Evolutionary conservation across 495 filamentous ascomycete genomes (phyloP).

Genomic region (Halenospora varia): DNA sequence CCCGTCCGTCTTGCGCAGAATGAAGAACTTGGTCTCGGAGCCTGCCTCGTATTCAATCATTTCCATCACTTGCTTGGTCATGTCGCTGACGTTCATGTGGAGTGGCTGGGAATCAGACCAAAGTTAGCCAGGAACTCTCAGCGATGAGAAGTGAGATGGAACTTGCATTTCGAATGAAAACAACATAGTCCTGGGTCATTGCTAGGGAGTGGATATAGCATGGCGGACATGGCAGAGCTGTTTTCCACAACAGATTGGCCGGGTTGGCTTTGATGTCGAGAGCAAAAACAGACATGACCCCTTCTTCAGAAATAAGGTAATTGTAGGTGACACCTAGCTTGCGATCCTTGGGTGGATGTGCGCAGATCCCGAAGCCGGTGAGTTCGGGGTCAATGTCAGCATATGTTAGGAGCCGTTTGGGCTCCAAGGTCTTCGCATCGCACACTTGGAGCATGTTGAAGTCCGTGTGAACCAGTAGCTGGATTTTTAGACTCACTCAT

Average conservation of each 20-base stretch:
- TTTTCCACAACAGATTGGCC: neutral
- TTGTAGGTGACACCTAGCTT: slow-evolving; percentile 2
- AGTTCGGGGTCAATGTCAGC: slow-evolving; percentile 3
- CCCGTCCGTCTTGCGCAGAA: too few relatives aligned
- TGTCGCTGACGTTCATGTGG: too few relatives aligned
- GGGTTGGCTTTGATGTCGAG: neutral
- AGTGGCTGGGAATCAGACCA: too few relatives aligned
- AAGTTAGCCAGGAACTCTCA: neutral
- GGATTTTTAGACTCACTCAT: neutral
- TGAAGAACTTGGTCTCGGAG: too few relatives aligned
- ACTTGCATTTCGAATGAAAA: slow-evolving; percentile 2
- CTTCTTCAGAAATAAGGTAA: neutral
- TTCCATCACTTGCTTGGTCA: too few relatives aligned
- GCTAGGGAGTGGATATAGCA: slow-evolving; percentile 4
- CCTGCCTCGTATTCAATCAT: too few relatives aligned
- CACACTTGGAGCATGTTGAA: slow-evolving; percentile 10
- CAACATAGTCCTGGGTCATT: slow-evolving; percentile 4
- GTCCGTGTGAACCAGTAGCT: slow-evolving; percentile 2
- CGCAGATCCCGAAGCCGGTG: slow-evolving; percentile 4
- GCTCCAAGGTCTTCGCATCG: slow-evolving; percentile 4
- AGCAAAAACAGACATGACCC: slow-evolving; percentile 5
- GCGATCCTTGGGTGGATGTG: slow-evolving; percentile 4
- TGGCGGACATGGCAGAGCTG: slow-evolving; percentile 1
- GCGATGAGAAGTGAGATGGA: neutral
- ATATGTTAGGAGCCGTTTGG: slow-evolving; percentile 3